Evolutionary conservation across 768 basidiomycete genomes (phyloP).

Genomic region (Pisolithus albus): DNA sequence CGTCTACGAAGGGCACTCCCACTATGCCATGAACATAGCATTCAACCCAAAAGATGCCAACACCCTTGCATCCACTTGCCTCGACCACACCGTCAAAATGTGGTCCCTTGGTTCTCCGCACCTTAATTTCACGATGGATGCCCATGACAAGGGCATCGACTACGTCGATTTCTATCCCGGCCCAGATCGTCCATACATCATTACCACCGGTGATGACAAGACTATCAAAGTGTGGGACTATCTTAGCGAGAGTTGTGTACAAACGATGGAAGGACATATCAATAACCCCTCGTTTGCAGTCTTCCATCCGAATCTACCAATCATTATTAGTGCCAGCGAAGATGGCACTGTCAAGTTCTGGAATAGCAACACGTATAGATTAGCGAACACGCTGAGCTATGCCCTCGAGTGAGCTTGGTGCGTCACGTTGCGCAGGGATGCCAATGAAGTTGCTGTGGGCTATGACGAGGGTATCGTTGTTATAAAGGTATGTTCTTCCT

Average conservation of each 20-base stretch:
- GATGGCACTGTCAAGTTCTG: conserved; percentile 97
- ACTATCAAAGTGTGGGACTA: conserved; percentile 99
- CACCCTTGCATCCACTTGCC: conserved; percentile 95
- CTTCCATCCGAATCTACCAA: conserved; percentile 91
- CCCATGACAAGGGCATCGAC: conserved; percentile 98
- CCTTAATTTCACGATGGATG: conserved; percentile 95
- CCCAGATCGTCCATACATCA: conserved; percentile 92
- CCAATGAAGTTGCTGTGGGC: conserved; percentile 92
- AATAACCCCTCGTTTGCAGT: conserved; percentile 97
- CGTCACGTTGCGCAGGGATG: conserved; percentile 67
- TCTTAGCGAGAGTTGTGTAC: conserved; percentile 94
- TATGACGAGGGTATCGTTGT: conserved; percentile 97
- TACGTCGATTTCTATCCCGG: conserved; percentile 99
- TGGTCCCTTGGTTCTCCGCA: conserved; percentile 85
- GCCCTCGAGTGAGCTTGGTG: conserved; percentile 97
- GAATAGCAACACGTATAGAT: conserved; percentile 92
- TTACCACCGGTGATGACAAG: conserved; percentile 96
- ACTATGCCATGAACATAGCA: conserved; percentile 97
- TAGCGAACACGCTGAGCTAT: conserved; percentile 95
- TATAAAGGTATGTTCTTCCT: conserved; percentile 54
- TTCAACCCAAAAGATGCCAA: conserved; percentile 98
- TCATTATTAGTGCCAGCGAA: conserved; percentile 91
- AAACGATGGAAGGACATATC: conserved; percentile 95
- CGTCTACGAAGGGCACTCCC: conserved; percentile 89
- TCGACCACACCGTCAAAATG: conserved; percentile 97